Evolutionary conservation across 345 rosid genomes (phyloP), one percentile per base, ranked within the genome.

Genomic region (Gossypium turneri): DNA sequence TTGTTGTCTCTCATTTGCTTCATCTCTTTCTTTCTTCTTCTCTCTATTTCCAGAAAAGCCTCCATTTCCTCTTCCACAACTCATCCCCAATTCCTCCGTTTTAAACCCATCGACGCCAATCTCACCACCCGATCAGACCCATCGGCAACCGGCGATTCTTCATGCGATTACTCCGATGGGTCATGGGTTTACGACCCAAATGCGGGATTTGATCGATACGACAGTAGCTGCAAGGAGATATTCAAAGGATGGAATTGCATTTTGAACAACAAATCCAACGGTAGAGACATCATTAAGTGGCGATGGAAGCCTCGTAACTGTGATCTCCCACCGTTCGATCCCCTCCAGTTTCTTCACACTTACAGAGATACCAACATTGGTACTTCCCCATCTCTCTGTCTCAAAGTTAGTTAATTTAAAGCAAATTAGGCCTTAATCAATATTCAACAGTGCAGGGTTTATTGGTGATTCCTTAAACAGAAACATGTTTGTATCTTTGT

Each of bases 231-330:
- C 55, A 94, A 90, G 81, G 98, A 92, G 86, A 92, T 94, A 69
- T 94, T 88, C 86, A 92, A 90, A 76, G 98, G 98, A 13, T 94
- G 98, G 98, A 94, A 92, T 57, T 94, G 98, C 75, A 63, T 87
- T 34, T 79, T 93, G 72, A 86, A 84, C 76, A 79, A 85, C 73
- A 92, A 94, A 87, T 81, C 92, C 15, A 91, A 90, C 73, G 91
- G 79, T 17, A 11, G 62, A 47, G 89, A 87, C n/a, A 82, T 91
- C 78, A n/a, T 81, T 53, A 84, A 79, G 34, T 95, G 99, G 99
- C 87, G 94, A 12, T 95, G 99, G 99, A 86, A 84, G 64, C 98
- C 99, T 7, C 79, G 72, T 7, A 72, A 66, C 9, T 95, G 99
- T 61, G 77, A 81, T 67, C 86, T 94, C 41, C 90, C 85, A 0